Conservation (phyloP, 106 monocot species). For the Gastrodia elata region DNA sequence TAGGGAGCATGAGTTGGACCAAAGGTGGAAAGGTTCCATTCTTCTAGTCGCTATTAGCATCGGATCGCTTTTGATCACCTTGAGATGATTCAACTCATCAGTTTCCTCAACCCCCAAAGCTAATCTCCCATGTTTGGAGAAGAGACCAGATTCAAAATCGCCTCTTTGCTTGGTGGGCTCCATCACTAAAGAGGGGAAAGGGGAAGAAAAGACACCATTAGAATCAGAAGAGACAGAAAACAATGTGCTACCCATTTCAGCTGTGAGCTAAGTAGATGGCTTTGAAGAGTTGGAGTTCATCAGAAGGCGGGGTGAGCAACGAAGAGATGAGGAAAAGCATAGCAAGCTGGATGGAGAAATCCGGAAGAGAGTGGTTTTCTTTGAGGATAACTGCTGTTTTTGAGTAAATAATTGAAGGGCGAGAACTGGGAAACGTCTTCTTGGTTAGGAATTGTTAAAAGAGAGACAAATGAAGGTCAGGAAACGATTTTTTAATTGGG, state of each 20-base stretch:
- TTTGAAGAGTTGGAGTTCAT: neutral
- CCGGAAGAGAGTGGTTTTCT: neutral
- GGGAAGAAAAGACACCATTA: neutral
- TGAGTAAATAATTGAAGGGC: slow-evolving; percentile 2
- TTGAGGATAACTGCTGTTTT: neutral
- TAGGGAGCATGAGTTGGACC: slow-evolving; percentile 28
- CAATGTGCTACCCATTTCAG: neutral
- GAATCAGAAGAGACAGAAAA: neutral
- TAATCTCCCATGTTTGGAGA: slow-evolving; percentile 31
- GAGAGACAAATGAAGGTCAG: neutral
- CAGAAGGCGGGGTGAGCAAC: neutral
- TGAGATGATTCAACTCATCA: slow-evolving; percentile 20
- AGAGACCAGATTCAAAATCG: neutral
- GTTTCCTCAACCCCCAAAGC: slow-evolving; percentile 17
- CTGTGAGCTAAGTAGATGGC: neutral
- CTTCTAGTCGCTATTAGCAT: slow-evolving; percentile 9
- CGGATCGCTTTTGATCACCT: slow-evolving; percentile 20
- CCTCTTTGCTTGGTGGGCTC: neutral
- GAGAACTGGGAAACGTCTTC: neutral
- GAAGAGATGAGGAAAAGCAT: neutral
- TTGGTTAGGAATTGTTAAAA: neutral
- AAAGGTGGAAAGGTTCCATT: slow-evolving; percentile 14
- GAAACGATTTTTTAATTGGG: neutral
- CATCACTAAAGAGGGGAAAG: neutral
- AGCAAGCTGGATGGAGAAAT: neutral